Evolutionary conservation across 805 yeast genomes (phyloP).

Genomic region (Schizosaccharomyces osmophilus): DNA sequence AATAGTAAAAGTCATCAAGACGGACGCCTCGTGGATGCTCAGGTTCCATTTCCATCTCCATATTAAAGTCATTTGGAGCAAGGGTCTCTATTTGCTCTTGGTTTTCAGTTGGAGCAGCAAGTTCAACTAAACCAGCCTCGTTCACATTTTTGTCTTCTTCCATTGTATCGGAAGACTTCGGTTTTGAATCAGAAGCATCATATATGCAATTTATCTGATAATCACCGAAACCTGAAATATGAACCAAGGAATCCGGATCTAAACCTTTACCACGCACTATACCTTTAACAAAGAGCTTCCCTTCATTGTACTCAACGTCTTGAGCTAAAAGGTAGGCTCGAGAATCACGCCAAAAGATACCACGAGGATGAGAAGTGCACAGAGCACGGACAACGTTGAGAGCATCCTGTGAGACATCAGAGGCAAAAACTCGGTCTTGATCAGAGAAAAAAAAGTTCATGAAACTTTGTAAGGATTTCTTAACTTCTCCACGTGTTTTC

Average conservation of each 20-base stretch:
- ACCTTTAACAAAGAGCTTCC: constrained; percentile 33
- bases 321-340: constrained; percentile 75
- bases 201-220: constrained; percentile 51
- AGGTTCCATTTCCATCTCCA: constrained; percentile 12
- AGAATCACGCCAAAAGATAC: constrained; percentile 77
- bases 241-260: constrained; percentile 51
- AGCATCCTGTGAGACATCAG: constrained; percentile 48
- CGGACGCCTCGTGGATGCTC: constrained; percentile 23
- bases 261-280: constrained; percentile 55
- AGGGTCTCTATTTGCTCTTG: constrained; percentile 13
- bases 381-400: constrained; percentile 44
- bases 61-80: constrained; percentile 8
- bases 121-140: constrained; percentile 1
- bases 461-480: constrained; percentile 38
- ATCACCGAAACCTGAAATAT: constrained; percentile 78
- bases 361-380: constrained; percentile 70
- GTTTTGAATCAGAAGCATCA: constrained; percentile 11
- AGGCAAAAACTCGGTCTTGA: constrained; percentile 49
- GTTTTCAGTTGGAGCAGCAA: constrained; percentile 11
- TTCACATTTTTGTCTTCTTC: constrained; percentile 5
- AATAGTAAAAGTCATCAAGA: constrained; percentile 32
- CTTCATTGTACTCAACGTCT: constrained; percentile 20
- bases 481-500: constrained; percentile 49
- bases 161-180: constrained; percentile 14
- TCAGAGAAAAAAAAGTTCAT: constrained; percentile 58